phyloP scores from a whole-genome alignment of 306 rosid species.

The Castanea crenata region DNA sequence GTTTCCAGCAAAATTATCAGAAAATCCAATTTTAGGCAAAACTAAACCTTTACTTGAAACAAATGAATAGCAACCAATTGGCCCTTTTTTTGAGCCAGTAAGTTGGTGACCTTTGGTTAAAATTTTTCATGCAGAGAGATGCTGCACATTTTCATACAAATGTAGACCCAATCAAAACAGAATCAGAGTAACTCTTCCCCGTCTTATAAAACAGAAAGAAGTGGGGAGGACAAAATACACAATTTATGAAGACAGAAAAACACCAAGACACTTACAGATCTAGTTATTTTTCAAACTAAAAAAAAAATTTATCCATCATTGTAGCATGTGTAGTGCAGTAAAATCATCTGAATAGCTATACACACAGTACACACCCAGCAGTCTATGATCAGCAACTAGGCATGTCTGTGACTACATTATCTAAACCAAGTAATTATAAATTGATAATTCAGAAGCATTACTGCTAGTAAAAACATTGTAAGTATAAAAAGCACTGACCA shows the following conservation, averaged over 20 bases:
- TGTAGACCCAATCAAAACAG: neutral
- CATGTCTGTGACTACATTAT: neutral
- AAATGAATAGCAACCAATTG: neutral
- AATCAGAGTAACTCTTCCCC: neutral
- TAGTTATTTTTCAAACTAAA: neutral
- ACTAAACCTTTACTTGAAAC: neutral
- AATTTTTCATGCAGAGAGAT: neutral
- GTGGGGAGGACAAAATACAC: neutral
- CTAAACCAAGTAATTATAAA: neutral
- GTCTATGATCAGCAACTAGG: neutral
- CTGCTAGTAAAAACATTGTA: neutral
- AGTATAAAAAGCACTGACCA: conserved; percentile 43
- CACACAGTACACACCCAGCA: neutral
- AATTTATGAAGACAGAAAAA: neutral
- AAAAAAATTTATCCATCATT: too few relatives aligned
- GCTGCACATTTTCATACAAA: neutral
- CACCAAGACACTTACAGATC: neutral
- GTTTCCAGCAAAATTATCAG: neutral
- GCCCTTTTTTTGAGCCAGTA: neutral
- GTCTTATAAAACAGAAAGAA: neutral
- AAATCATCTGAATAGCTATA: neutral
- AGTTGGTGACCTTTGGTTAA: neutral
- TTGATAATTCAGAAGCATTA: neutral
- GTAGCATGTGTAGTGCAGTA: too few relatives aligned
- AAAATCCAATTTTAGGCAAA: neutral